phyloP scores from a whole-genome alignment of 306 rosid genomes.

The Gleditsia sinensis region DNA sequence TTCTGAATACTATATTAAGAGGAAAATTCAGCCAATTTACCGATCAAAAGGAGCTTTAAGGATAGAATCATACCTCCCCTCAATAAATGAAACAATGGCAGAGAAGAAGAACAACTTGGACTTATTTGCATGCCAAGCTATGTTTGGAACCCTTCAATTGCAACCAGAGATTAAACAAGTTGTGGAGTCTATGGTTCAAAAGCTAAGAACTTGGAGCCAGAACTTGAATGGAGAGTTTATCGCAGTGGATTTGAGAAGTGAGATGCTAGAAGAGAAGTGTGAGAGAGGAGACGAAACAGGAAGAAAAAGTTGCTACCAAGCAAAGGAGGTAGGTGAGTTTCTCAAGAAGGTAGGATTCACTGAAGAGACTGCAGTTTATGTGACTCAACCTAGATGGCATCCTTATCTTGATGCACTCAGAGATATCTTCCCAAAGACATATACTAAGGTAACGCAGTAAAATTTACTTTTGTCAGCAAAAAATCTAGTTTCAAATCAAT shows the following conservation, averaged over 20 bases:
- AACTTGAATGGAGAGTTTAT: constrained; percentile 29
- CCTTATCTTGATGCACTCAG: constrained; percentile 36
- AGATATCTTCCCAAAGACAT: constrained; percentile 46
- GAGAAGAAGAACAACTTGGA: constrained; percentile 23
- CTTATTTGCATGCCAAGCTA: constrained; percentile 39
- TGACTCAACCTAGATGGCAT: constrained; percentile 45
- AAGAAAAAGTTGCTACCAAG: constrained; percentile 25
- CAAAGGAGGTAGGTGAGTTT: constrained; percentile 43
- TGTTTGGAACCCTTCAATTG: constrained; percentile 44
- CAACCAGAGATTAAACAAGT: constrained; percentile 34
- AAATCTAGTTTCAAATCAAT: too few relatives aligned
- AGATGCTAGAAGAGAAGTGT: constrained; percentile 24
- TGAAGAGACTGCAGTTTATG: constrained; percentile 39
- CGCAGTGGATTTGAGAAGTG: constrained; percentile 43
- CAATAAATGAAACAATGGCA: constrained; percentile 25
- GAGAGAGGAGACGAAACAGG: constrained; percentile 16
- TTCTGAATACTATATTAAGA: constrained; percentile 33
- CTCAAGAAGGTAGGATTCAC: constrained; percentile 41
- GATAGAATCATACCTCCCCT: constrained; percentile 47
- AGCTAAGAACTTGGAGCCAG: constrained; percentile 32
- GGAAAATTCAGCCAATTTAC: constrained; percentile 38
- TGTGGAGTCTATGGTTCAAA: constrained; percentile 27
- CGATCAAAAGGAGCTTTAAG: constrained; percentile 36
- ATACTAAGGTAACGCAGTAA: constrained; percentile 41
- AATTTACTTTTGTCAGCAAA: too few relatives aligned